These are phyloP conservation scores for Aspergillus texensis DNA, from an alignment of 2,329 filamentous ascomycete genomes.

Conservation along the genomic window DNA sequence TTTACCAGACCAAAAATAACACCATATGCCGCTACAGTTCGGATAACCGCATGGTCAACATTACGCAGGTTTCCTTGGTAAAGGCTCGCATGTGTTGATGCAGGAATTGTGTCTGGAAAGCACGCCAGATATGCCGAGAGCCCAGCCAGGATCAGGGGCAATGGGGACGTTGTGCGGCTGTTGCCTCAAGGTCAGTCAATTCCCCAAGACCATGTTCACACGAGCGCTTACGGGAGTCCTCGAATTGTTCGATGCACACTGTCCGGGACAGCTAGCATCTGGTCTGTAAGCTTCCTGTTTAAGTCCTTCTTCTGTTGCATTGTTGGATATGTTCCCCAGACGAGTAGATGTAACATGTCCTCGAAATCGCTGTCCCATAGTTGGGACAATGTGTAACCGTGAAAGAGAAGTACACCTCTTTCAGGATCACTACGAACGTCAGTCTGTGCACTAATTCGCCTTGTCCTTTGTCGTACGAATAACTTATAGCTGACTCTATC, in stretches of 20 bases:
- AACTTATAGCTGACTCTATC: conserved; percentile 33
- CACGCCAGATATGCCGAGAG: conserved; percentile 32
- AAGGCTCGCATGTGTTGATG: conserved; percentile 20
- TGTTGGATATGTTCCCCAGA: conserved; percentile 34
- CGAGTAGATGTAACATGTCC: conserved; percentile 34
- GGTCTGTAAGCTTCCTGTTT: conserved; percentile 21
- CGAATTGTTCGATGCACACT: conserved; percentile 27
- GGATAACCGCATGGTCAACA: conserved; percentile 28
- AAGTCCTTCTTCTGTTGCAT: conserved; percentile 20
- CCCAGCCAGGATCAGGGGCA: conserved; percentile 32
- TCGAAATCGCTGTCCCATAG: conserved; percentile 36
- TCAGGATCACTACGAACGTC: conserved; percentile 30
- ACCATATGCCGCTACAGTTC: conserved; percentile 29
- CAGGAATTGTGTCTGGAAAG: conserved; percentile 24
- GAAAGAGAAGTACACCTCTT: conserved; percentile 30
- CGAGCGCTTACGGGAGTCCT: conserved; percentile 27
- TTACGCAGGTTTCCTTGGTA: conserved; percentile 27
- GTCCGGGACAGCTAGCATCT: conserved; percentile 26
- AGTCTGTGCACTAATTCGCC: neutral
- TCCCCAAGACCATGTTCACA: neutral
- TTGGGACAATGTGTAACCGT: conserved; percentile 33
- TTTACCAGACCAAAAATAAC: conserved; percentile 28
- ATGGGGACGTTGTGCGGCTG: conserved; percentile 25
- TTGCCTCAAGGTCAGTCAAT: neutral
- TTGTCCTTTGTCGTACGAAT: conserved; percentile 26